Evolutionary conservation across 805 yeast species (phyloP).

Genomic region (Maudiozyma bulderi): DNA sequence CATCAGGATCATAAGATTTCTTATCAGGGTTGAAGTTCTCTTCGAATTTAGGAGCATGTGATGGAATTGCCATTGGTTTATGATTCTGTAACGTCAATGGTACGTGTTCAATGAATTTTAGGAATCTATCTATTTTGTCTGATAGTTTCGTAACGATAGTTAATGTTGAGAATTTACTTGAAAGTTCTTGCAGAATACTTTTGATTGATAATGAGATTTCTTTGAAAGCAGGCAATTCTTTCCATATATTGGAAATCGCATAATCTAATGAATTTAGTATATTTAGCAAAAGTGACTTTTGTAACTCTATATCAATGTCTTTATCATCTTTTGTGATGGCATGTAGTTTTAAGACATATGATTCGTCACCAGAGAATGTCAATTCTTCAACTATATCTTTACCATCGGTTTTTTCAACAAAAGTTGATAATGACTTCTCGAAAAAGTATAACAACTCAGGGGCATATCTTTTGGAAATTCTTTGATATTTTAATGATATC

Average conservation of each 20-base stretch:
- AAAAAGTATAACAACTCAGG: conserved; percentile 68
- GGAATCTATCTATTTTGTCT: conserved; percentile 40
- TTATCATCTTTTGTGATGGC: conserved; percentile 23
- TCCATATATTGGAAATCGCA: conserved; percentile 40
- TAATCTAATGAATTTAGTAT: conserved; percentile 25
- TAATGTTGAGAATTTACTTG: conserved; percentile 30
- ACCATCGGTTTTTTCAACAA: conserved; percentile 13
- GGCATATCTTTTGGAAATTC: conserved; percentile 64
- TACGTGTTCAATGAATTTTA: conserved; percentile 43
- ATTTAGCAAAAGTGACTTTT: conserved; percentile 22
- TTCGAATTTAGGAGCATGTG: conserved; percentile 85
- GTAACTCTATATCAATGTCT: conserved; percentile 13
- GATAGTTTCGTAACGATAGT: conserved; percentile 27
- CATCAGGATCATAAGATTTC: conserved; percentile 80
- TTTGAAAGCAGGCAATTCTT: conserved; percentile 48
- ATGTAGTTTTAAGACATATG: conserved; percentile 14
- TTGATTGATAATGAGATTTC: conserved; percentile 48
- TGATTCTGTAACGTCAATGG: conserved; percentile 81
- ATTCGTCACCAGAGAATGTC: conserved; percentile 4
- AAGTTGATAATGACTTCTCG: conserved; percentile 40
- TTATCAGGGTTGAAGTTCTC: conserved; percentile 93
- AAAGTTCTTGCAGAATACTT: conserved; percentile 33
- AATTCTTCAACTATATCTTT: conserved; percentile 9
- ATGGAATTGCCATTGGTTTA: conserved; percentile 72
- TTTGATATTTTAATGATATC: conserved; percentile 60